Evolutionary conservation across 208 protist species (phyloP).

Genomic region (Trypanosoma scelopori): DNA sequence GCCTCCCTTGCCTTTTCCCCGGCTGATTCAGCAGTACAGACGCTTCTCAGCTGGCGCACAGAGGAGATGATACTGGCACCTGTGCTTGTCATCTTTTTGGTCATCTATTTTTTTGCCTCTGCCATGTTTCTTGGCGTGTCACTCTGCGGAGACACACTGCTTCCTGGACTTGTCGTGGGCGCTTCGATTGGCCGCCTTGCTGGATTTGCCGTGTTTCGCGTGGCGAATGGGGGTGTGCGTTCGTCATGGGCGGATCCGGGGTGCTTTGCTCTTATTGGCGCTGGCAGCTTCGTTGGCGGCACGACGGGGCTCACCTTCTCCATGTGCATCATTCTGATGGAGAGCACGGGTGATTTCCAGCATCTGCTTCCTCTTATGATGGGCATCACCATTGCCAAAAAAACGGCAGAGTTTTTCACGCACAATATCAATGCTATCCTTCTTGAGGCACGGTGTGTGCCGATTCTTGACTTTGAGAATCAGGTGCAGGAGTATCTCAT

Average conservation of each 20-base stretch:
- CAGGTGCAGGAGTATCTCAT: conserved; percentile 42
- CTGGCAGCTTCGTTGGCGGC: conserved; percentile 55
- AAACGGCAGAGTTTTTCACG: conserved; percentile 36
- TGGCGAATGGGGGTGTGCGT: background rate
- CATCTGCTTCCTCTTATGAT: conserved; percentile 61
- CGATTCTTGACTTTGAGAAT: conserved; percentile 49
- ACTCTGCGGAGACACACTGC: conserved; percentile 28
- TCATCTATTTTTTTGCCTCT: conserved; percentile 44
- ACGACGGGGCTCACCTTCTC: conserved; percentile 52
- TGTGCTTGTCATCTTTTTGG: conserved; percentile 36
- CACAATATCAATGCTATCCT: conserved; percentile 45
- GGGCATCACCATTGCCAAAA: conserved; percentile 43
- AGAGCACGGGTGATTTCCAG: conserved; percentile 51
- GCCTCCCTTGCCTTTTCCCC: conserved; percentile 54
- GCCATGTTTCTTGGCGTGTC: conserved; percentile 48
- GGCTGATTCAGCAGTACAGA: conserved; percentile 50
- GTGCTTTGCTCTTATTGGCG: conserved; percentile 57
- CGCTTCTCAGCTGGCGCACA: conserved; percentile 43
- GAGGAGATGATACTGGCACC: conserved; percentile 33
- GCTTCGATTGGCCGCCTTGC: conserved; percentile 39
- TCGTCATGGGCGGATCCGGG: conserved; percentile 53
- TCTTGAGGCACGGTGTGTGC: conserved; percentile 42
- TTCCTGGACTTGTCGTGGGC: conserved; percentile 33
- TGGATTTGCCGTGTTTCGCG: conserved; percentile 25
- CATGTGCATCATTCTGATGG: conserved; percentile 44